A percentile compares a stretch with the other conserved stretches of the same genome.
phyloP scores from a whole-genome alignment of 202 grass and related monocot genomes.

The Carex sylvatica region DNA sequence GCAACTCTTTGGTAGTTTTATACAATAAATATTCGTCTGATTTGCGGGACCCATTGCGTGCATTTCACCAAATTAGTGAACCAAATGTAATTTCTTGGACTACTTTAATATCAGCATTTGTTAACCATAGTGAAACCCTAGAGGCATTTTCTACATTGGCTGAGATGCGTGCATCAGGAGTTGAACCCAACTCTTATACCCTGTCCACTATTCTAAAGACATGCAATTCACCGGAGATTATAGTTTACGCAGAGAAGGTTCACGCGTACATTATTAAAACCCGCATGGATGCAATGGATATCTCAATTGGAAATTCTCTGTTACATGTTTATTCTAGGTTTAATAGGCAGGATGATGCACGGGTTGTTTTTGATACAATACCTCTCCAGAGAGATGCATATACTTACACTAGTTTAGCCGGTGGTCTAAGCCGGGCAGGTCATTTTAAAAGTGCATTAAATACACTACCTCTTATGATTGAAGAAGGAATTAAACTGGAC shows the following conservation, averaged over 20 bases:
- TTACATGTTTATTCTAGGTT: slow-evolving; percentile 74
- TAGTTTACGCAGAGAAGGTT: slow-evolving; percentile 23
- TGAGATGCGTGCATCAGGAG: slow-evolving; percentile 48
- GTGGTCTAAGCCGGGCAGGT: slow-evolving; percentile 57
- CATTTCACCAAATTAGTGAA: slow-evolving; percentile 34
- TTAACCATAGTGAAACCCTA: slow-evolving; percentile 33
- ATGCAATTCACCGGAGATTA: slow-evolving; percentile 34
- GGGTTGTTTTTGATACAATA: slow-evolving; percentile 56
- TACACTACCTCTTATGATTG: slow-evolving; percentile 45
- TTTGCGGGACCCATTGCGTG: slow-evolving; percentile 30
- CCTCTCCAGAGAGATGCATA: slow-evolving; percentile 42
- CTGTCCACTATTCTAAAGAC: slow-evolving; percentile 65
- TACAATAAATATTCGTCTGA: slow-evolving; percentile 54
- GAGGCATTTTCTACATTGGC: slow-evolving; percentile 38
- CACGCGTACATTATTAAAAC: slow-evolving; percentile 69
- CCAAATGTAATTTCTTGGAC: slow-evolving; percentile 89
- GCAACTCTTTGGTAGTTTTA: slow-evolving; percentile 57
- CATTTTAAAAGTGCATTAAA: slow-evolving; percentile 45
- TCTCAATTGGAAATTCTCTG: slow-evolving; percentile 56
- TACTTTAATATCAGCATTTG: slow-evolving; percentile 48
- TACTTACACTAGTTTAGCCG: slow-evolving; percentile 76
- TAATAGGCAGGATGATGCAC: slow-evolving; percentile 49
- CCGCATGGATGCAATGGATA: slow-evolving; percentile 46
- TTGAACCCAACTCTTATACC: slow-evolving; percentile 73
- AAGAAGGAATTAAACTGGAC: slow-evolving; percentile 48